Percentiles rank a stretch among this genome's conserved stretches.
phyloP scores from a whole-genome alignment of 176 grass and related monocot genomes.

The Aegilops sharonensis region DNA sequence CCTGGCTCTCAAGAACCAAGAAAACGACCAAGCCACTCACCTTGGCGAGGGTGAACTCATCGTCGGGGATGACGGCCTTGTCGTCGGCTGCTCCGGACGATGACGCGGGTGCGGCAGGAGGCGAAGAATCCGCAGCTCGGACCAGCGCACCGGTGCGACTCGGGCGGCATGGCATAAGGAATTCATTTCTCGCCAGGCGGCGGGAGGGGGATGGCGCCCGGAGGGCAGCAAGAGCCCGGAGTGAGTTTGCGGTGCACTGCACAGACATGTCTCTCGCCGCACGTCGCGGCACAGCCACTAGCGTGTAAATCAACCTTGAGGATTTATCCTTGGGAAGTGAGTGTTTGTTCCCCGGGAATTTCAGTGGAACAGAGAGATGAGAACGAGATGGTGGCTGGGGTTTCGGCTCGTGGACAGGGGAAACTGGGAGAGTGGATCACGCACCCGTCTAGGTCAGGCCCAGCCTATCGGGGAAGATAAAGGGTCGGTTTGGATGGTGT shows the following conservation, averaged over 20 bases:
- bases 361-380: conserved; percentile 11
- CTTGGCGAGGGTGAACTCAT: conserved; percentile 82
- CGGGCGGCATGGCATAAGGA: not conserved
- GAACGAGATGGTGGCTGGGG: conserved; percentile 13
- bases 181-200: not conserved
- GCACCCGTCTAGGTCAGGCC: not conserved
- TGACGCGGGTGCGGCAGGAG: conserved; percentile 31
- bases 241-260: conserved; percentile 25
- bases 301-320: not conserved
- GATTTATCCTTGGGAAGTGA: not conserved
- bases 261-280: conserved; percentile 27
- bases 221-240: conserved; percentile 38
- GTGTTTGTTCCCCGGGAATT: not conserved
- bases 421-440: not conserved
- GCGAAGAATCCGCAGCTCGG: conserved; percentile 51
- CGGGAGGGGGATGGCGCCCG: conserved; percentile 10
- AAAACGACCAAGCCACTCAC: conserved; percentile 18
- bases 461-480: not conserved
- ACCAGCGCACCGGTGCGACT: conserved; percentile 23
- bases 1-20: conserved; percentile 8
- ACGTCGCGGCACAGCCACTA: not conserved
- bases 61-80: conserved; percentile 64
- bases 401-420: conserved; percentile 41
- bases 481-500: too few species aligned
- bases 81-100: conserved; percentile 18